A percentile compares a stretch with the other conserved stretches of the same genome.
Conservation (phyloP, 257 asterid species). For the Solanum pennellii region DNA sequence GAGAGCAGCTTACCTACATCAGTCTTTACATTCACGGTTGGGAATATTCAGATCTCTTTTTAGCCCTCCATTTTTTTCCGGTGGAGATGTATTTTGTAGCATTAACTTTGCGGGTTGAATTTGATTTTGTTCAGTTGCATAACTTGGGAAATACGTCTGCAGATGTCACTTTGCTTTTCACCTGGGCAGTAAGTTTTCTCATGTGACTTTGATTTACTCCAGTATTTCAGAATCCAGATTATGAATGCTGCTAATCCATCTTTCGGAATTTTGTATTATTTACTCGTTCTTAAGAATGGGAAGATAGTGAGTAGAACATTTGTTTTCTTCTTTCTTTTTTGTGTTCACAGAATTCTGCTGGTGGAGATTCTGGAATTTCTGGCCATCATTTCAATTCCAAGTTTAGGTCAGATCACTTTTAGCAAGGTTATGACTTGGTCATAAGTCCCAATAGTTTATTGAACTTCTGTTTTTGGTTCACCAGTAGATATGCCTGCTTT, state of each 20-base stretch:
- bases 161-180: constrained; percentile 78
- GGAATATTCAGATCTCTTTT: neutral
- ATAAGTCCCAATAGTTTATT: neutral
- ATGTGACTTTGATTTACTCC: neutral
- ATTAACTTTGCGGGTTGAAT: constrained; percentile 7
- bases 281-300: neutral
- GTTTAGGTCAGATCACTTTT: constrained; percentile 33
- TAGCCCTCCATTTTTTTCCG: neutral
- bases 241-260: neutral
- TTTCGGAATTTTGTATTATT: neutral
- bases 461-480: neutral
- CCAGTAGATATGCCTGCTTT: neutral
- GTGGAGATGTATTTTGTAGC: neutral
- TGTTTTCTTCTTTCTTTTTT: constrained; percentile 1
- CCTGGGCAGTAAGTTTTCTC: constrained; percentile 76
- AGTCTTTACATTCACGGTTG: constrained; percentile 79
- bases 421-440: neutral
- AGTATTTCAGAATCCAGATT: neutral
- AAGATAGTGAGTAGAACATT: neutral
- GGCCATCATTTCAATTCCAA: constrained; percentile 78
- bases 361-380: constrained; percentile 85
- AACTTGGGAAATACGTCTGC: constrained; percentile 67
- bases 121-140: constrained; percentile 48
- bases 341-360: constrained; percentile 78
- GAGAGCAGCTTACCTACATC: constrained; percentile 93